A percentile compares a stretch with the other conserved stretches of the same genome.
Conservation (phyloP, 805 yeast species). For the Saturnispora galanensis region DNA sequence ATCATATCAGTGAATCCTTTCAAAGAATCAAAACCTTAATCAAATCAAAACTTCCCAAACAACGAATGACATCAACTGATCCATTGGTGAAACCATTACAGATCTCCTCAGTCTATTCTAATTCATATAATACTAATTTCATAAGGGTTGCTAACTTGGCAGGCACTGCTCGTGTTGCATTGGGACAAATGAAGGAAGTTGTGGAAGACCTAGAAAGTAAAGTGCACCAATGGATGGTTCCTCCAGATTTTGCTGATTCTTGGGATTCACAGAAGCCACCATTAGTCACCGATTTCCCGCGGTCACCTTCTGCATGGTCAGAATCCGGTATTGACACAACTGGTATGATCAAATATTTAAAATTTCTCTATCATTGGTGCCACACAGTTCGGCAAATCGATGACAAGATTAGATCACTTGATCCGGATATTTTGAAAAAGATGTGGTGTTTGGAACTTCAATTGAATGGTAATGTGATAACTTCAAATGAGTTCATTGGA, state of each 20-base stretch:
- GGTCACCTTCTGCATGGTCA: too few relatives aligned
- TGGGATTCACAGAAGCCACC: too few relatives aligned
- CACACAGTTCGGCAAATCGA: background rate
- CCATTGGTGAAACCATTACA: background rate
- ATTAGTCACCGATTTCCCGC: too few relatives aligned
- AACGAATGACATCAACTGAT: slow-evolving; percentile 3
- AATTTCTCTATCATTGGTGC: background rate
- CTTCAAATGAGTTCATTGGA: background rate
- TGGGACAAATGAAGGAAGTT: background rate
- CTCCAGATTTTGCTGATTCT: too few relatives aligned
- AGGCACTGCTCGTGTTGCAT: slow-evolving; percentile 5
- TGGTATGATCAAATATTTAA: too few relatives aligned
- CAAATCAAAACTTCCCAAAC: slow-evolving; percentile 7
- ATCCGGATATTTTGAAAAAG: background rate
- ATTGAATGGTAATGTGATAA: background rate
- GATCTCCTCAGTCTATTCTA: slow-evolving; percentile 2
- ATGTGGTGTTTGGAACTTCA: slow-evolving; percentile 1
- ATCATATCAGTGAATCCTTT: background rate
- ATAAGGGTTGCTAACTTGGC: slow-evolving; percentile 3
- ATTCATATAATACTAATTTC: background rate
- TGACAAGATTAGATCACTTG: background rate
- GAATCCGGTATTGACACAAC: too few relatives aligned
- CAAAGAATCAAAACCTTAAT: slow-evolving; percentile 1
- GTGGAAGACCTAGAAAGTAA: background rate
- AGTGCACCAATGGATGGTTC: too few relatives aligned